Base-by-base conservation (phyloP, 2,329 filamentous ascomycete species). In the Sordariomycetes sp. region DNA sequence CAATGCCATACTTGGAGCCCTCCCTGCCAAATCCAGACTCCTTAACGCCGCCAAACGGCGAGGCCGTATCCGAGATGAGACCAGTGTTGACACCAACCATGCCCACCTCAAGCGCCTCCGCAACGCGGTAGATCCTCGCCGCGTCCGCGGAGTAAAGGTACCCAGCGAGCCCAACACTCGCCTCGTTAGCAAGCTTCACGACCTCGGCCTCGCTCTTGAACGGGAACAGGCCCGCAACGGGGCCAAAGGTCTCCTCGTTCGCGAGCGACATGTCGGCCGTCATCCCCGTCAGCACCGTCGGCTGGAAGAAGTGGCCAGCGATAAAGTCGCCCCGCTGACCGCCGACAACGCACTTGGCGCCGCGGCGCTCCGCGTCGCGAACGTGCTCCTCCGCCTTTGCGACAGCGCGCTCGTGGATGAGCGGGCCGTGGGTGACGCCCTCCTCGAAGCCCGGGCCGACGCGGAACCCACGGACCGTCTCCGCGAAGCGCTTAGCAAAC, bases 1-100 rank as follows among this genome's bases (percentile, higher is more conserved):
- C 81, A 61, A 90, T 83, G 15, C 88, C 88, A 60, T 90, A 88
- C 67, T 83, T 79, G 61, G 85, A 87, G 8, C 89, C 89, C 69
- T 94, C 89, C 53, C 87, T 76, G 2, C 89, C 89, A 64, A 90
- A 91, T 0, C 89, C 89, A 64, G 84, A 89, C 72, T 90, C 78
- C 73, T 94, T 94, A 51, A 94, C 85, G 62, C 89, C 89, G 17
- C 89, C 89, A 65, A 94, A 94, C 0, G 80, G 80, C 57, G 78
- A 69, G 0, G 79, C 78, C 15, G 75, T 72, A 59, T 83, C 80
- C 2, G 78, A 81, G 61, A 83, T 79, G 55, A 85, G 62, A 24
- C 89, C 88, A 0, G 87, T 90, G 70, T 92, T 92, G 60, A 91
- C 82, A 58, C 89, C 89, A 1, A 95, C 82, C 90, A 95, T 95